Conservation (phyloP, 148 eudicot species). For the Fagopyrum homotropicum region DNA sequence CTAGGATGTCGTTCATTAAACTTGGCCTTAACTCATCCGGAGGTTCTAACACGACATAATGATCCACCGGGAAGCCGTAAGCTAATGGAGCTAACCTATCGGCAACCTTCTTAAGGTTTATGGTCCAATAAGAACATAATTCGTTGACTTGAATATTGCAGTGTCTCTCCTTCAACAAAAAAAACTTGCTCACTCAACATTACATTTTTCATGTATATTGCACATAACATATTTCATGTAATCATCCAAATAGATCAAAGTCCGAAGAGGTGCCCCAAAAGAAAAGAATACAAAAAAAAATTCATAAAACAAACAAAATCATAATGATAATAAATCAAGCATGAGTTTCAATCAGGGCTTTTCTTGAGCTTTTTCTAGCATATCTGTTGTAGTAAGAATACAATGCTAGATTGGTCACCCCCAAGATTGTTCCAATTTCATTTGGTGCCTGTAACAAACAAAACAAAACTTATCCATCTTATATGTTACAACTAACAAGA, state of each 20-base stretch:
- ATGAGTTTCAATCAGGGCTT: constrained; percentile 29
- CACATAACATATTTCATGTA: not conserved
- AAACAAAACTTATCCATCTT: not conserved
- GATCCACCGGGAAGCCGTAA: too few species aligned
- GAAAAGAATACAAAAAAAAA: not conserved
- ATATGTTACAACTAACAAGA: not conserved
- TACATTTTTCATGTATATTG: not conserved
- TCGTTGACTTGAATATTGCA: too few species aligned
- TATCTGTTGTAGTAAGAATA: constrained; percentile 30
- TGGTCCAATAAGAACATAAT: too few species aligned
- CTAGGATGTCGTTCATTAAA: too few species aligned
- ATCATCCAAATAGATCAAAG: not conserved
- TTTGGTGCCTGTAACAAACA: constrained; percentile 33
- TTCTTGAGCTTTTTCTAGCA: constrained; percentile 17
- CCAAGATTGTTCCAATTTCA: constrained; percentile 39
- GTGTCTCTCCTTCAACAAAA: too few species aligned
- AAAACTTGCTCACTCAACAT: not conserved
- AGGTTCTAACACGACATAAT: too few species aligned
- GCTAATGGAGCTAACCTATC: too few species aligned
- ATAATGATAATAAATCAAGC: constrained; percentile 11
- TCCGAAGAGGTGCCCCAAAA: not conserved
- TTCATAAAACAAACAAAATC: not conserved
- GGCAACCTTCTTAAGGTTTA: too few species aligned
- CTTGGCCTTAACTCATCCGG: too few species aligned
- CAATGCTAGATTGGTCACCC: constrained; percentile 25